These are phyloP conservation scores for Cyberlindnera suaveolens DNA, from an alignment of 805 yeast genomes.

Conservation along the genomic window DNA sequence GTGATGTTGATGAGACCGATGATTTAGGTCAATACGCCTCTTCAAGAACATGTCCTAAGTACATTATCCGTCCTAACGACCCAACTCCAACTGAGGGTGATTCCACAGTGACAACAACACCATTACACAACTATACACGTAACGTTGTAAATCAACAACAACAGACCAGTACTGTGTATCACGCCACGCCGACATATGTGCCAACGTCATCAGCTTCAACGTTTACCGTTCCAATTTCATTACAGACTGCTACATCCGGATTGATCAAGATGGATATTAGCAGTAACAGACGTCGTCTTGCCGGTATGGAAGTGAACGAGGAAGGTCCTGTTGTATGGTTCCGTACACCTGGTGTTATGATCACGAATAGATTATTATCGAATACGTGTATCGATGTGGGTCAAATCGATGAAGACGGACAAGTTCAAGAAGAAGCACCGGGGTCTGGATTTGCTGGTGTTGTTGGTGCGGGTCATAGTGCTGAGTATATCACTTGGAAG, in stretches of 20 bases:
- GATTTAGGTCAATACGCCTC: conserved; percentile 73
- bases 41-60: conserved; percentile 39
- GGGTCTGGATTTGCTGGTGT: conserved; percentile 24
- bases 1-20: conserved; percentile 70
- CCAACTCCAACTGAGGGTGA: conserved; percentile 24
- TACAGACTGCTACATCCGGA: conserved; percentile 17
- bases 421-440: conserved; percentile 8
- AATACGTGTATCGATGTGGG: conserved; percentile 19
- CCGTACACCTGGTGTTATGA: conserved; percentile 55
- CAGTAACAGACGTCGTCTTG: conserved; percentile 25
- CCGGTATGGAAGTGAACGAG: conserved; percentile 13
- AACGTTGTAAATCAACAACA: conserved; percentile 10
- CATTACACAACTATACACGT: conserved; percentile 19
- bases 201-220: conserved; percentile 24
- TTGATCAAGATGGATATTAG: conserved; percentile 26
- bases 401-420: conserved; percentile 14
- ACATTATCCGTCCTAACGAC: conserved; percentile 38
- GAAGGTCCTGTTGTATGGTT: conserved; percentile 54
- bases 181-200: conserved; percentile 22
- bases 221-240: conserved; percentile 27
- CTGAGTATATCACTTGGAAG: conserved; percentile 64
- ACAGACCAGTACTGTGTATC: conserved; percentile 15
- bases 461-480: conserved; percentile 60
- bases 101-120: conserved; percentile 11
- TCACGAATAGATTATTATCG: conserved; percentile 31